Evolutionary conservation across 768 basidiomycete genomes (phyloP).

Genomic region (Pluteus cervinus): DNA sequence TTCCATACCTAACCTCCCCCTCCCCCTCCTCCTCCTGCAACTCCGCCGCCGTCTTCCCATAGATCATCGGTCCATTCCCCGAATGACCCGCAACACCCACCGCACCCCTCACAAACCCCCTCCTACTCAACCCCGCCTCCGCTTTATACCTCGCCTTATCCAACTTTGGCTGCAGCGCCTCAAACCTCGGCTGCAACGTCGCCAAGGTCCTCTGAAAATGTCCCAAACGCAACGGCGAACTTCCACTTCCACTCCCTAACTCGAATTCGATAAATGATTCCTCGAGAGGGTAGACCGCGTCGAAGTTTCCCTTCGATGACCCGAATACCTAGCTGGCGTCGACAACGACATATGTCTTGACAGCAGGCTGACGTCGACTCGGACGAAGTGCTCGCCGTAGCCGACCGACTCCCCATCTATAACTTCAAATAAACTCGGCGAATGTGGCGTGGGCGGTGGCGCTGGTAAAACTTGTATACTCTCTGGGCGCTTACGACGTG

Average conservation of each 20-base stretch:
- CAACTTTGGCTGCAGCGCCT: slow-evolving; percentile 38
- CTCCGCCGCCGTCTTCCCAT: no score
- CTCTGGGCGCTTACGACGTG: slow-evolving; percentile 52
- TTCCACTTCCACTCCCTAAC: no score
- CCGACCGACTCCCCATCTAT: slow-evolving; percentile 1
- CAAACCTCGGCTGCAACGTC: slow-evolving; percentile 27
- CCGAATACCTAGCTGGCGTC: no score
- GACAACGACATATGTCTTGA: slow-evolving; percentile 6
- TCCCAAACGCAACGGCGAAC: no score
- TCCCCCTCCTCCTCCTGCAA: slow-evolving; percentile 20
- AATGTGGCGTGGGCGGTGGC: not conserved
- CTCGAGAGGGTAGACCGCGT: no score
- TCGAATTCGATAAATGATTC: no score
- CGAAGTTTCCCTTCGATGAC: no score
- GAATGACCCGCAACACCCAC: no score
- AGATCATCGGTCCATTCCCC: no score
- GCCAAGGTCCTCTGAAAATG: no score
- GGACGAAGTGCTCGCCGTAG: slow-evolving; percentile 1
- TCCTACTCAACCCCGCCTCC: slow-evolving; percentile 56
- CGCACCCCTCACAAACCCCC: slow-evolving; percentile 48
- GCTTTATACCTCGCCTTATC: slow-evolving; percentile 68
- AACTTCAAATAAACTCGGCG: not conserved
- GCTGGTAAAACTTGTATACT: slow-evolving; percentile 46
- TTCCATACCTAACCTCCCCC: not conserved
- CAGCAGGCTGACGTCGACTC: not conserved